Base-by-base conservation (phyloP, 2,329 filamentous ascomycete genomes). In the Alternaria conjuncta region DNA sequence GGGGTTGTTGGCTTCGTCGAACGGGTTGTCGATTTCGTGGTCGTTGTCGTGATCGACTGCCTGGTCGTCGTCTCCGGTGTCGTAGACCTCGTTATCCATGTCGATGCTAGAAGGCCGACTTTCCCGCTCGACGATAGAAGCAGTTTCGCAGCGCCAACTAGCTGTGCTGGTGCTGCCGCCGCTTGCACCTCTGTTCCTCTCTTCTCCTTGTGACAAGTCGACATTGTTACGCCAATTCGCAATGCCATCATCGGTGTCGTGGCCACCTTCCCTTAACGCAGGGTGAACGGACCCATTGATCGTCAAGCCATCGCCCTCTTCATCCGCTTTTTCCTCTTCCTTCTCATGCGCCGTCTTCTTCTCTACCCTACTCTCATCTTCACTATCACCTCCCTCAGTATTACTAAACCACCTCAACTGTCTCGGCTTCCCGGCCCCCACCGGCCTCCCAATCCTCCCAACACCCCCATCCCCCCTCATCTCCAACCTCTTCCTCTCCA, bases 401-500 rank as follows among this genome's bases (percentile, higher is more conserved):
- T 10, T 10, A 41, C 0, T 1, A 11, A 41, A 41, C 36, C 36
- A 41, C 36, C 36, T 41, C 36, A 41, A 41, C 36, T 41, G 36
- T 3, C n/a, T 41, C 36, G n/a, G 8, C 36, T 18, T 41, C 8
- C 32, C 32, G 1, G 32, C 15, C 15, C 32, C 32, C 32, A 3
- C 32, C 4, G 32, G 32, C 32, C 36, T 41, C 15, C 32, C 32
- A 5, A n/a, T 4, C 13, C 13, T 7, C 13, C 32, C 32, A 15
- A 32, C 6, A 1, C 41, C 18, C n/a, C 41, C 44, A 0, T 15
- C 47, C 3, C 41, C 5, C 4, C 28, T 18, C n/a, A 59, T 26
- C 4, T 55, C 61, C 6, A 30, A 9, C 5, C 56, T 51, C 57
- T 58, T 63, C 4, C 30, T 53, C 44, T 64, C 57, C 66, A 68